Evolutionary conservation across 768 basidiomycete species (phyloP).

Genomic region (Amyloporia xantha): DNA sequence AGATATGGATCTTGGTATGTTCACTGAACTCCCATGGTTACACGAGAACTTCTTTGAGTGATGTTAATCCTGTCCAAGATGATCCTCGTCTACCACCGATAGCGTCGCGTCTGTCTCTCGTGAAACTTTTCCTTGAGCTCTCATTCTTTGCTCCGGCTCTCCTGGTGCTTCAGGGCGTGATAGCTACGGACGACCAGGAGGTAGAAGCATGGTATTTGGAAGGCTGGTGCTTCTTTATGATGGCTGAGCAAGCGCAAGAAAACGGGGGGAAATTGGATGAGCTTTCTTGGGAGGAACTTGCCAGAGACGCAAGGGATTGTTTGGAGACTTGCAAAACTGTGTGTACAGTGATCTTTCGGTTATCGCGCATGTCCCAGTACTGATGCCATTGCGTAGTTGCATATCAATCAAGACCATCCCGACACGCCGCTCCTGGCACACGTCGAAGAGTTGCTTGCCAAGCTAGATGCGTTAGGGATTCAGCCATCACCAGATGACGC

Average conservation of each 20-base stretch:
- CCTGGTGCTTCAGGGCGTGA: slow-evolving; percentile 68
- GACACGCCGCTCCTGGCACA: slow-evolving; percentile 76
- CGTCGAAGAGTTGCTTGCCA: slow-evolving; percentile 61
- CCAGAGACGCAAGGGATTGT: slow-evolving; percentile 71
- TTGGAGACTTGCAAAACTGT: slow-evolving; percentile 80
- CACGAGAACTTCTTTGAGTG: no score
- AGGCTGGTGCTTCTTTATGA: slow-evolving; percentile 88
- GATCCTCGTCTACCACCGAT: slow-evolving; percentile 66
- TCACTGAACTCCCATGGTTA: slow-evolving; percentile 3
- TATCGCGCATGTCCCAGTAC: background rate
- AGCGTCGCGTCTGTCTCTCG: slow-evolving; percentile 62
- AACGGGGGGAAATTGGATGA: slow-evolving; percentile 38
- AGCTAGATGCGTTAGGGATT: slow-evolving; percentile 63
- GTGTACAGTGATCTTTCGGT: slow-evolving; percentile 24
- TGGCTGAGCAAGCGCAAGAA: slow-evolving; percentile 66
- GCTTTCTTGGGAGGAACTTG: slow-evolving; percentile 71
- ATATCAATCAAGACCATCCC: slow-evolving; percentile 62
- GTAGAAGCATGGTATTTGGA: slow-evolving; percentile 93
- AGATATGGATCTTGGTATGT: slow-evolving; percentile 51
- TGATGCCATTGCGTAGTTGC: slow-evolving; percentile 40
- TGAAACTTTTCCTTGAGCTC: slow-evolving; percentile 81
- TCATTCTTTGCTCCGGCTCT: slow-evolving; percentile 64
- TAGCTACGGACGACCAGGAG: slow-evolving; percentile 77
- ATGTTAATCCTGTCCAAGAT: slow-evolving; percentile 40
- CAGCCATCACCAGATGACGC: slow-evolving; percentile 53